Evolutionary conservation across 2,329 filamentous ascomycete species (phyloP), one percentile per base, ranked within the genome.

Genomic region (Pseudonectria foliicola): DNA sequence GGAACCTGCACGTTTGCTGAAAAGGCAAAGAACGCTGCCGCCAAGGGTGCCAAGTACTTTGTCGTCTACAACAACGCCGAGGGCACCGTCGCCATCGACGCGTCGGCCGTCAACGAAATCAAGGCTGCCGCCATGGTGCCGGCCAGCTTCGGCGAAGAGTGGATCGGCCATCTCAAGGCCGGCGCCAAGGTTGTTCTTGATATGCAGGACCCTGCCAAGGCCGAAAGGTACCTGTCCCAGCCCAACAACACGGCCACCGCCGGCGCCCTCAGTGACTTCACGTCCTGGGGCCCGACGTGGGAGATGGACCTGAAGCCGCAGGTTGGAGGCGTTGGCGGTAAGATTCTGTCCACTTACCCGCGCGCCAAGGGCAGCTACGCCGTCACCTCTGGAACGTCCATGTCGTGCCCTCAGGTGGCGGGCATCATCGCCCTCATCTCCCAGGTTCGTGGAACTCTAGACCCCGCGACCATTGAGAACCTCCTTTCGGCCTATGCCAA

Each of bases 211-310:
- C 61, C 64, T 1, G 29, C 46, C 1, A 60, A 61, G 4, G 59
- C 63, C 13, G 41, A 53, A 16, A 49, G 52, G 32, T 54, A 58
- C 15, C 48, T 70, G n/a, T 40, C 47, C 21, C 45, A 56, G 29
- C 39, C 46, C 24, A 25, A 44, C 33, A 75, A 75, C 55, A 56
- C 53, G 2, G 33, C 45, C 1, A 70, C 67, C 0, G 72, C 68
- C 2, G 77, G 76, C 6, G 70, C 66, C 29, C 50, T 71, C 24
- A 75, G 68, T 47, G 56, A 54, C 5, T 78, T 62, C 52, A 74
- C 70, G 27, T 71, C 67, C 6, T 81, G 75, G 76, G 76, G 76
- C 7, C 77, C 77, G 3, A 75, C 69, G 3, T 79, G 67, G 53
- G 75, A 80, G 48, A 61, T 75, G 43, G 66, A 71, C 29, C 54